Evolutionary conservation across 257 asterid species (phyloP), one percentile per base, ranked within the genome.

Genomic region (Scutellaria barbata): DNA sequence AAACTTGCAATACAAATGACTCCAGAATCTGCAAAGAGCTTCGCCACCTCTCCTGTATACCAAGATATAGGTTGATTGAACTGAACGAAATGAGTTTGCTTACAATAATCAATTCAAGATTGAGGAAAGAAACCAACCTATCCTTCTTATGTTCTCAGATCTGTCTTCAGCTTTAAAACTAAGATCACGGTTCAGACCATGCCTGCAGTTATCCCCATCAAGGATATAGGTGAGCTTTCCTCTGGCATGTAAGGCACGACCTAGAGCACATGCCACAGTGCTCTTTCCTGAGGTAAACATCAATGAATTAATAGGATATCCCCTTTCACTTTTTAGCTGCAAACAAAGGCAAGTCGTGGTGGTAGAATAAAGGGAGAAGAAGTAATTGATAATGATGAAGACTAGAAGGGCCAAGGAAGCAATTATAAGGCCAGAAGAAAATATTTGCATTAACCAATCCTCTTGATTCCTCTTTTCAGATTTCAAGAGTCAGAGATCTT

Each of bases 181-280:
- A 63, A 95, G 96, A 77, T 95, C 96, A 13, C 87, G 73, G 79
- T 88, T 92, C 69, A 95, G 85, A 73, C 99, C 99, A 75, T 95
- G 98, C 60, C 99, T 90, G 76, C 96, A 95, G 76, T 95, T 95
- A 77, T 95, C 99, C 73, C 99, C 99, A 80, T 95, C 99, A 73
- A 95, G 98, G 81, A 95, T 73, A 73, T 95, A 95, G 7, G 89
- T 71, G 20, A 89, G 94, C 85, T 88, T 95, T 75, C 99, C 97
- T 80, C 89, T 87, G 68, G 94, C 92, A 77, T 89, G 98, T 69
- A 95, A 81, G 65, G 92, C 83, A 50, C 80, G 82, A 78, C 92
- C 83, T 80, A 95, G 71, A 68, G 98, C 90, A 76, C 98, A 92
- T 18, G 98, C 99, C 85, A 95, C 75, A 54, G 97, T 92, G 86